Evolutionary conservation across 148 eudicot species (phyloP).

Genomic region (Fagopyrum homotropicum): DNA sequence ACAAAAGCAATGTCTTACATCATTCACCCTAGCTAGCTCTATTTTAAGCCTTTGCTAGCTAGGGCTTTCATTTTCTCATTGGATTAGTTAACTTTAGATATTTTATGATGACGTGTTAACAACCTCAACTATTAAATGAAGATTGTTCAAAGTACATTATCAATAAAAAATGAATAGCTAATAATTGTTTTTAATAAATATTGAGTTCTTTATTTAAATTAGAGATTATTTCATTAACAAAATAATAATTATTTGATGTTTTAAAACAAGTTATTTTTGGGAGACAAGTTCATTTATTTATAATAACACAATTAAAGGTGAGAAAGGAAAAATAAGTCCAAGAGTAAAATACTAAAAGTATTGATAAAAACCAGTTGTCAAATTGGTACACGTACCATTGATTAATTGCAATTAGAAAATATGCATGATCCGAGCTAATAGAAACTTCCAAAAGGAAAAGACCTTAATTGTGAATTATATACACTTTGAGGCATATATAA

Average conservation of each 20-base stretch:
- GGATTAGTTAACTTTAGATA: constrained; percentile 11
- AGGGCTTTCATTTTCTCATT: not conserved
- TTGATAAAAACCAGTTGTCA: constrained; percentile 10
- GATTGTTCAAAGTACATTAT: not conserved
- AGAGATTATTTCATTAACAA: not conserved
- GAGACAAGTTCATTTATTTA: not conserved
- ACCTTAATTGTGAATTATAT: not conserved
- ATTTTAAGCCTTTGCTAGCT: not conserved
- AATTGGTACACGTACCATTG: not conserved
- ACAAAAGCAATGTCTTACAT: not conserved
- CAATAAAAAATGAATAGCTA: not conserved
- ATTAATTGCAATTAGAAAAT: not conserved
- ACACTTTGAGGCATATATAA: not conserved
- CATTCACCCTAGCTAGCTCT: not conserved
- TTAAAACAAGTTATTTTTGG: not conserved
- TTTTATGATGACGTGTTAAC: constrained; percentile 4
- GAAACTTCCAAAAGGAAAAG: constrained; percentile 10
- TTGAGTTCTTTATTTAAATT: not conserved
- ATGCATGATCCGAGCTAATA: not conserved
- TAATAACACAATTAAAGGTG: not conserved
- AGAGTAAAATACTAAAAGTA: not conserved
- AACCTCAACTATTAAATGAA: not conserved
- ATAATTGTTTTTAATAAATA: not conserved
- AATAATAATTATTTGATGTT: not conserved
- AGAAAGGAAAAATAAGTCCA: not conserved